A percentile compares a stretch with the other conserved stretches of the same genome.
These are phyloP conservation scores for Entophlyctis helioformis DNA, from an alignment of 192 early-diverging fungal species.

Conservation along the genomic window DNA sequence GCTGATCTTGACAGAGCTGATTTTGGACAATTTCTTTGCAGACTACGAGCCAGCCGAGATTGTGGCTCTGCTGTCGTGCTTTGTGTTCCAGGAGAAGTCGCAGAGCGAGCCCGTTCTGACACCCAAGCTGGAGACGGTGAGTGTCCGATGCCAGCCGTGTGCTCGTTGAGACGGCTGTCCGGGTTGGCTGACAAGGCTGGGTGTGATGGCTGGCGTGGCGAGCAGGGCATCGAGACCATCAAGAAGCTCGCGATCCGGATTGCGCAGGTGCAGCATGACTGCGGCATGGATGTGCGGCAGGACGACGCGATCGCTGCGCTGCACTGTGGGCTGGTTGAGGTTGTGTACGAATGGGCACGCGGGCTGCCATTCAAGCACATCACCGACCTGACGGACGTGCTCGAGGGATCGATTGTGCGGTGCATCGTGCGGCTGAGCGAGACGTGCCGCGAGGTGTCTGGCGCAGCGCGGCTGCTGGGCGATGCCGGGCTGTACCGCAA, in stretches of 20 bases:
- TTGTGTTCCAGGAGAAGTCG: conserved; percentile 91
- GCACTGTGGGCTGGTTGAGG: conserved; percentile 85
- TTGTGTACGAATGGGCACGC: conserved; percentile 96
- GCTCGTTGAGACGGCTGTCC: background rate
- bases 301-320: conserved; percentile 33
- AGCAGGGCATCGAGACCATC: conserved; percentile 15
- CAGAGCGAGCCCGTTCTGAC: conserved; percentile 52
- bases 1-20: conserved; percentile 84
- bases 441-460: conserved; percentile 77
- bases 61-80: conserved; percentile 82
- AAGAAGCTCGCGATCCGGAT: conserved; percentile 32
- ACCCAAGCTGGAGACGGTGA: conserved; percentile 42
- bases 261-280: conserved; percentile 57
- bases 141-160: background rate
- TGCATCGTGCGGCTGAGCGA: conserved; percentile 90
- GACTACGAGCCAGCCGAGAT: conserved; percentile 87
- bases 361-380: conserved; percentile 86
- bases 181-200: background rate
- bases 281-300: conserved; percentile 33
- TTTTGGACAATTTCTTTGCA: conserved; percentile 84
- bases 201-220: background rate
- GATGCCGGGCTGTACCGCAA: conserved; percentile 77
- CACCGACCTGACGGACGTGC: conserved; percentile 81
- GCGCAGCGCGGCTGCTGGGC: conserved; percentile 80
- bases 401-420: conserved; percentile 91